These are phyloP conservation scores for Malus sylvestris DNA, from an alignment of 306 rosid species.

Conservation along the genomic window DNA sequence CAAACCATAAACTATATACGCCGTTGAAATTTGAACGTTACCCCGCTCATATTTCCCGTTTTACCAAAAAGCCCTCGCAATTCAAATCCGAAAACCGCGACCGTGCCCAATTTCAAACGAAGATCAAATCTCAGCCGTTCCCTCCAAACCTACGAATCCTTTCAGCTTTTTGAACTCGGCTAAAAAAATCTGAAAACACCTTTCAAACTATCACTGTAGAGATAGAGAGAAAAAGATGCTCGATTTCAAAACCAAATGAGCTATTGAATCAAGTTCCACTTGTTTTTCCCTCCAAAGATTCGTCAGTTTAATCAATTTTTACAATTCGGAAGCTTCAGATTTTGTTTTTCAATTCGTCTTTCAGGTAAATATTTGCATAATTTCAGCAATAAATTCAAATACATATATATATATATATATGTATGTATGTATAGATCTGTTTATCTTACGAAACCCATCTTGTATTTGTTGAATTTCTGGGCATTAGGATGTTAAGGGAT, in stretches of 20 bases:
- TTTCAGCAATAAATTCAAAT: background rate
- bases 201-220: background rate
- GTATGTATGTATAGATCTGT: background rate
- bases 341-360: conserved; percentile 53
- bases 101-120: conserved; percentile 21
- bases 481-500: conserved; percentile 72
- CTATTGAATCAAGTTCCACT: background rate
- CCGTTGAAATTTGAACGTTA: conserved; percentile 64
- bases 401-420: background rate
- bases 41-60: background rate
- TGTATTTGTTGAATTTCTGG: conserved; percentile 4
- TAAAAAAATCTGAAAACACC: background rate
- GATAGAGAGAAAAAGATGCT: conserved; percentile 12
- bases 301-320: conserved; percentile 22
- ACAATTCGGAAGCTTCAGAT: conserved; percentile 31
- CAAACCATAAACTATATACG: no score
- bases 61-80: conserved; percentile 42
- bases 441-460: background rate
- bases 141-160: background rate
- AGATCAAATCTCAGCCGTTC: conserved; percentile 62
- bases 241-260: conserved; percentile 21
- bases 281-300: background rate
- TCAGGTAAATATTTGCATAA: conserved; percentile 41
- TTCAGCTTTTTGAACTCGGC: conserved; percentile 9
- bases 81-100: conserved; percentile 85